Evolutionary conservation across 345 rosid species (phyloP).

Genomic region (Citrus australasica): DNA sequence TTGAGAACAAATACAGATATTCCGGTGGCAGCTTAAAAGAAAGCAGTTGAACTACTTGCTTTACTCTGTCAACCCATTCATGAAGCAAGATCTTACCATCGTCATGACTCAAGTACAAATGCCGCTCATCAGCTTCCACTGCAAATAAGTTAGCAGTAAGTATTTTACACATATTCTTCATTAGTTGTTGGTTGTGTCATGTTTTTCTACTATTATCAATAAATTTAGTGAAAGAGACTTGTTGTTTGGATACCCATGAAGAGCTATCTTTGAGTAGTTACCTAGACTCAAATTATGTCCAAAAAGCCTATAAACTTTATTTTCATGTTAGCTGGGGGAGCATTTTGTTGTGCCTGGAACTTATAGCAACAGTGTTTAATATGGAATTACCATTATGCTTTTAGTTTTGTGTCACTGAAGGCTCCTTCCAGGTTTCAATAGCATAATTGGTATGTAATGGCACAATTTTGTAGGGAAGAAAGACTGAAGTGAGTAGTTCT

Average conservation of each 20-base stretch:
- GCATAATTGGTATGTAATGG: not conserved
- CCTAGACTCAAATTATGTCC: not conserved
- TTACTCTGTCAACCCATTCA: constrained; percentile 1
- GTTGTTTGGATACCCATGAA: not conserved
- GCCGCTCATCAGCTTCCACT: constrained; percentile 20
- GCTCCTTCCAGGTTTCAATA: not conserved
- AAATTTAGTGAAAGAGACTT: not conserved
- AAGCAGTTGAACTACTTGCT: not conserved
- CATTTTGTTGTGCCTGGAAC: not conserved
- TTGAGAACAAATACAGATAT: constrained; percentile 32
- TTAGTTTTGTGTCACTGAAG: not conserved
- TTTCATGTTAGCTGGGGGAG: not conserved
- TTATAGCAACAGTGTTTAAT: not conserved
- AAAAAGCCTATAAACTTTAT: not conserved
- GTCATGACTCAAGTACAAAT: constrained; percentile 7
- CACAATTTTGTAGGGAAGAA: not conserved
- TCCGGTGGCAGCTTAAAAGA: constrained; percentile 55
- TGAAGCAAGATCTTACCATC: not conserved
- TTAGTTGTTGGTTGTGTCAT: not conserved
- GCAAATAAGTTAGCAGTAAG: constrained; percentile 33
- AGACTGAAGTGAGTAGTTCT: not conserved
- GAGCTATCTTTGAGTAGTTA: not conserved
- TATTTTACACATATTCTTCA: constrained; percentile 6
- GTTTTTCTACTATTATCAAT: not conserved
- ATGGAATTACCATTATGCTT: not conserved